phyloP scores from a whole-genome alignment of 1,139 yeast genomes.

The Candida sojae region DNA sequence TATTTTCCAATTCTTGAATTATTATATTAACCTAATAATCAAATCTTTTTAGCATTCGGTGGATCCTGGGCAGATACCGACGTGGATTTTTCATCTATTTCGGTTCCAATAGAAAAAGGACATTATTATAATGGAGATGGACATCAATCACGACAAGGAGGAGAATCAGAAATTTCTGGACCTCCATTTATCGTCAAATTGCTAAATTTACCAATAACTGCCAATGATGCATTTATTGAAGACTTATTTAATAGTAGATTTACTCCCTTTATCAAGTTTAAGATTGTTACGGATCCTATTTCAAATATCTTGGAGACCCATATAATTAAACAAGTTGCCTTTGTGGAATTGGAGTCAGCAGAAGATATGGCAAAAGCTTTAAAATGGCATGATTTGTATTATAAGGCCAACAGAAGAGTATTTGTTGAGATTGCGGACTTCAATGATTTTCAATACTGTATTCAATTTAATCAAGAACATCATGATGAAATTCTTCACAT shows the following conservation, averaged over 20 bases:
- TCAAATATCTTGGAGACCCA: constrained; percentile 43
- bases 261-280: constrained; percentile 41
- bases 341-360: constrained; percentile 54
- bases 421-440: constrained; percentile 50
- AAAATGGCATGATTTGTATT: constrained; percentile 48
- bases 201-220: constrained; percentile 47
- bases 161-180: constrained; percentile 26
- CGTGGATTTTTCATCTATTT: constrained; percentile 65
- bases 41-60: constrained; percentile 36
- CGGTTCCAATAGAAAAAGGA: constrained; percentile 51
- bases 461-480: constrained; percentile 41
- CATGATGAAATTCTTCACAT: constrained; percentile 30
- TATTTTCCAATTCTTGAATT: not conserved
- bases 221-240: constrained; percentile 38
- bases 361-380: constrained; percentile 49
- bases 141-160: constrained; percentile 11
- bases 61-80: constrained; percentile 83
- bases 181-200: constrained; percentile 64
- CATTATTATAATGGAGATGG: constrained; percentile 18
- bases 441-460: constrained; percentile 48
- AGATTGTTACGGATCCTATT: constrained; percentile 45
- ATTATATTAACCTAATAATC: too few relatives aligned
- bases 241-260: constrained; percentile 47
- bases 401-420: constrained; percentile 42
- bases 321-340: constrained; percentile 54